Evolutionary conservation across 2,329 filamentous ascomycete genomes (phyloP), one percentile per base, ranked within the genome.

Genomic region (Truncatella angustata): DNA sequence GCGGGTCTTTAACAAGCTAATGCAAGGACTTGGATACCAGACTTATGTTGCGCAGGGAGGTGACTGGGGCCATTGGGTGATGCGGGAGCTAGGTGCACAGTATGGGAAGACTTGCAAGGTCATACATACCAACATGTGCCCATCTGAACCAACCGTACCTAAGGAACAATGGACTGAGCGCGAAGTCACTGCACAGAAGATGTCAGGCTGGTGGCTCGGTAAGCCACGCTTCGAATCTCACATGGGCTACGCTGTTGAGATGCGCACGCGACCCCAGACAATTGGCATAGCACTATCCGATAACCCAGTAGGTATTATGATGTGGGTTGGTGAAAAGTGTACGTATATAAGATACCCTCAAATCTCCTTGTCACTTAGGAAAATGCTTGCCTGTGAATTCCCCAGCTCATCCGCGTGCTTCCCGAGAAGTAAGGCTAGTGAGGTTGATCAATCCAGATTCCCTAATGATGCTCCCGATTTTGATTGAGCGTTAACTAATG

Each of bases 291-390:
- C 67, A 16, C 62, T 73, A 46, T 64, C 71, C 23, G 73, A 75
- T 52, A 73, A 70, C 46, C 74, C 72, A 0, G 59, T 76, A 3
- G 74, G 73, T 1, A 68, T 73, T 37, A 63, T 75, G 60, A 68
- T 70, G 45, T 76, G 70, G 57, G 63, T 76, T 0, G 73, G 71
- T 1, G 71, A 76, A 54, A 74, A 77, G 48, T 55, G n/a, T n/a
- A n/a, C n/a, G n/a, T n/a, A n/a, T n/a, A n/a, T n/a, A n/a, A n/a
- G n/a, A n/a, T n/a, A n/a, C n/a, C n/a, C n/a, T n/a, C n/a, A n/a
- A n/a, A n/a, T n/a, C n/a, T n/a, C n/a, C n/a, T n/a, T n/a, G n/a
- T n/a, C n/a, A n/a, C n/a, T n/a, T n/a, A n/a, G n/a, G n/a, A n/a
- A n/a, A n/a, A n/a, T n/a, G n/a, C n/a, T n/a, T n/a, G n/a, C n/a